These are phyloP conservation scores for Plicaturopsis crispa DNA, from an alignment of 768 basidiomycete genomes.

Conservation along the genomic window DNA sequence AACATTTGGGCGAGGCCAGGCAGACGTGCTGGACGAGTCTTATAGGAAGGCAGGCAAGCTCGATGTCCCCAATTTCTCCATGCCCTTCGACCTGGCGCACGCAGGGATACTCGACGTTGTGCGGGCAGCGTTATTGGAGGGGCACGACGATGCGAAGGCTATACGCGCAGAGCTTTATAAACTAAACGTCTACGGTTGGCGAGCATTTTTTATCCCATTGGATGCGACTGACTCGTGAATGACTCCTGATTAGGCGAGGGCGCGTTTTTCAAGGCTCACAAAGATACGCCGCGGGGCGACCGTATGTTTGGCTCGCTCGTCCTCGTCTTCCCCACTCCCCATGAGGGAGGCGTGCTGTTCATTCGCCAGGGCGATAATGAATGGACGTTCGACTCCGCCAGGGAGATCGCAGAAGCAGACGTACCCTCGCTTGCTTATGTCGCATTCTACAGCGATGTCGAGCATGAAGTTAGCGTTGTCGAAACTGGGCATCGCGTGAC, in stretches of 20 bases:
- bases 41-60: conserved; percentile 42
- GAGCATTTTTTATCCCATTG: neutral
- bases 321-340: conserved; percentile 32
- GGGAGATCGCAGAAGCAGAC: conserved; percentile 9
- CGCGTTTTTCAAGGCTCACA: conserved; percentile 39
- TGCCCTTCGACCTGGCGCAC: conserved; percentile 20
- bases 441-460: conserved; percentile 35
- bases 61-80: conserved; percentile 25
- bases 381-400: conserved; percentile 28
- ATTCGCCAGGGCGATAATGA: conserved; percentile 22
- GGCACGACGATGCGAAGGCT: conserved; percentile 8
- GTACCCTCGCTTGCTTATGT: conserved; percentile 23
- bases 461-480: conserved; percentile 36
- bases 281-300: conserved; percentile 34
- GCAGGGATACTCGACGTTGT: conserved; percentile 19
- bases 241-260: conserved; percentile 13
- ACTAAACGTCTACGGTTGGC: conserved; percentile 36
- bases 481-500: conserved; percentile 33
- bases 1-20: conserved; percentile 27
- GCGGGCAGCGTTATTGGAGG: conserved; percentile 13
- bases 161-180: conserved; percentile 33
- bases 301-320: conserved; percentile 44
- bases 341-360: conserved; percentile 34
- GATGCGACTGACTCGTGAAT: no score
- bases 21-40: conserved; percentile 34